Percentiles rank a stretch among this genome's conserved stretches.
Conservation (phyloP, 805 yeast species). For the Saccharomycodes ludwigii region DNA sequence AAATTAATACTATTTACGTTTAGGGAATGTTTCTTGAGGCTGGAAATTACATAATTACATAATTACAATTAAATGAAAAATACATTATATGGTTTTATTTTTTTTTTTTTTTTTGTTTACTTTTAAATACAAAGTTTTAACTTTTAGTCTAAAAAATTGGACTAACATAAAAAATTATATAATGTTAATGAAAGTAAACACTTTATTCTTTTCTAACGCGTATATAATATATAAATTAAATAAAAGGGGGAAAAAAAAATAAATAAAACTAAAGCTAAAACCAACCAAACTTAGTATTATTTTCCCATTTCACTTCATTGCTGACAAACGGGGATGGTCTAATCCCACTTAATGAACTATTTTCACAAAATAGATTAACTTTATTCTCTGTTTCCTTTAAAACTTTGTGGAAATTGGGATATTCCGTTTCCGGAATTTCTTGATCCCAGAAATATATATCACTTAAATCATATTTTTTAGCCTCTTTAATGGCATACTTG, state of each 20-base stretch:
- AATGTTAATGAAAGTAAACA: not conserved
- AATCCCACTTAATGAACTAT: constrained; percentile 29
- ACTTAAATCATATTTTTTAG: constrained; percentile 16
- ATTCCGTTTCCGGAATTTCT: constrained; percentile 20
- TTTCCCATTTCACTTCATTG: constrained; percentile 26
- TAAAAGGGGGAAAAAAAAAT: no score
- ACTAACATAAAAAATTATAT: not conserved
- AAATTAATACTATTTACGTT: no score
- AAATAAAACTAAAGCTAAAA: no score
- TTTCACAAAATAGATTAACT: constrained; percentile 14
- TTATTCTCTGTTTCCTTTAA: constrained; percentile 16
- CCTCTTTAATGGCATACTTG: constrained; percentile 25
- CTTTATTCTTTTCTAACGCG: not conserved
- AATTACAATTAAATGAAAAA: no score
- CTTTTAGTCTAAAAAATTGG: not conserved
- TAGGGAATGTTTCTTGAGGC: no score
- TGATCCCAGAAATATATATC: constrained; percentile 29
- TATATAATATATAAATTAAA: no score
- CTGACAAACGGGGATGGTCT: constrained; percentile 18
- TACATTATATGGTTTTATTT: constrained; percentile 1
- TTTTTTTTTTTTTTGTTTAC: not conserved
- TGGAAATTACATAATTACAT: no score
- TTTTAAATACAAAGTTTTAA: not conserved
- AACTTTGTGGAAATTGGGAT: constrained; percentile 12
- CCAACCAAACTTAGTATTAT: constrained; percentile 39